A percentile compares a stretch with the other conserved stretches of the same genome.
Evolutionary conservation across 495 filamentous ascomycete species (phyloP).

Genomic region (Poronia punctata): DNA sequence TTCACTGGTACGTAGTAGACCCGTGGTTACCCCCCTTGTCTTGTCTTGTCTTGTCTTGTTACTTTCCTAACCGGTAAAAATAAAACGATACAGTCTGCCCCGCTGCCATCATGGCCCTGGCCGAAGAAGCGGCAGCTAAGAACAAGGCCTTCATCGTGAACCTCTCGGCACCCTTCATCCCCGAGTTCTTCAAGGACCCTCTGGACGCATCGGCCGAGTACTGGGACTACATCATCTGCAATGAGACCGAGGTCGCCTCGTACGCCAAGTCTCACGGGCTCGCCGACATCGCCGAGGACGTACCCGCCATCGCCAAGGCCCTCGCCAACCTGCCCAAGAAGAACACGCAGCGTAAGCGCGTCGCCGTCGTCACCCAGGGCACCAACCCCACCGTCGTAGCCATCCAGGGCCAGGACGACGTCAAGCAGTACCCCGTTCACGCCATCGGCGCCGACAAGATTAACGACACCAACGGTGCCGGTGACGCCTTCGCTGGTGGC

Average conservation of each 20-base stretch:
- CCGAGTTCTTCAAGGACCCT: slow-evolving; percentile 94
- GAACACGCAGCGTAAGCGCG: slow-evolving; percentile 69
- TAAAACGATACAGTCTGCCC: slow-evolving; percentile 63
- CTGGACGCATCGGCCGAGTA: slow-evolving; percentile 78
- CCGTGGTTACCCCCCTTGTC: background rate
- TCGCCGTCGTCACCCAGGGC: slow-evolving; percentile 90
- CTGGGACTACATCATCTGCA: slow-evolving; percentile 95
- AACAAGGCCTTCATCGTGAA: slow-evolving; percentile 90
- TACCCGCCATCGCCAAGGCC: slow-evolving; percentile 79
- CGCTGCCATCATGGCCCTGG: slow-evolving; percentile 79
- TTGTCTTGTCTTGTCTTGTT: background rate
- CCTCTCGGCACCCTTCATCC: slow-evolving; percentile 89
- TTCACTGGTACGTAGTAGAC: slow-evolving; percentile 35
- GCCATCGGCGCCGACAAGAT: slow-evolving; percentile 67
- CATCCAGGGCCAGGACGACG: slow-evolving; percentile 57
- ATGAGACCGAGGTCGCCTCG: slow-evolving; percentile 85
- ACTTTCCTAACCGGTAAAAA: background rate
- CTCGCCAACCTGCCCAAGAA: slow-evolving; percentile 85
- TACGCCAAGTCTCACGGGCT: slow-evolving; percentile 76
- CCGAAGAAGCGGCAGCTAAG: slow-evolving; percentile 76
- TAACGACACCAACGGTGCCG: slow-evolving; percentile 92
- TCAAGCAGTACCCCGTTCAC: slow-evolving; percentile 74
- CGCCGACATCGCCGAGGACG: slow-evolving; percentile 54
- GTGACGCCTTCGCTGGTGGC: slow-evolving; percentile 94
- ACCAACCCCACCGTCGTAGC: slow-evolving; percentile 82